Conservation (phyloP, 306 rosid genomes). For the Myrica gale region DNA sequence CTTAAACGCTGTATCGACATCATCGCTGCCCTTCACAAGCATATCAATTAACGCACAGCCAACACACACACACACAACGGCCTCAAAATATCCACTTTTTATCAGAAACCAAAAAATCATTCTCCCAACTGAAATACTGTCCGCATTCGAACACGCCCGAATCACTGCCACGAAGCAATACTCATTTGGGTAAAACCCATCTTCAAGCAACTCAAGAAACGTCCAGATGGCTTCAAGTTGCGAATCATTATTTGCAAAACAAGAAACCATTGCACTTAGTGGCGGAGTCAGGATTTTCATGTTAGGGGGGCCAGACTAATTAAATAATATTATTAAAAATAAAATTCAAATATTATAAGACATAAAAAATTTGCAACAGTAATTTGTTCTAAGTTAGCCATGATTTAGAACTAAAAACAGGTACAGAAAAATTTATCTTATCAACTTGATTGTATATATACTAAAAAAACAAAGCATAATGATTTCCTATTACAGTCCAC, state of each 20-base stretch:
- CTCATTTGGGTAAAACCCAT: conserved; percentile 46
- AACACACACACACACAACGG: conserved; percentile 55
- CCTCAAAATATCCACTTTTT: conserved; percentile 49
- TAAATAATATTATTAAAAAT: too few species aligned
- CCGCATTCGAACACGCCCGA: conserved; percentile 40
- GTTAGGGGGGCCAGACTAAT: too few species aligned
- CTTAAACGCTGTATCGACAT: conserved; percentile 38
- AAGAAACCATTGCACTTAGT: conserved; percentile 52
- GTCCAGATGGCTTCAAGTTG: conserved; percentile 32
- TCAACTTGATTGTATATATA: too few species aligned
- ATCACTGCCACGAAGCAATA: conserved; percentile 52
- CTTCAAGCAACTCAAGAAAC: conserved; percentile 43
- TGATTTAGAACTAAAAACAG: too few species aligned
- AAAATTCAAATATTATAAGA: too few species aligned
- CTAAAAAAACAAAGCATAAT: too few species aligned
- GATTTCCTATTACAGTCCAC: too few species aligned
- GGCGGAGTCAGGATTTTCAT: too few species aligned
- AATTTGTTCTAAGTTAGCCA: too few species aligned
- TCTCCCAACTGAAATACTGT: conserved; percentile 21
- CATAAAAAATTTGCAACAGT: too few species aligned
- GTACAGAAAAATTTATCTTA: too few species aligned
- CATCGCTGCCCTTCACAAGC: conserved; percentile 43
- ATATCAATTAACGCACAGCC: conserved; percentile 65
- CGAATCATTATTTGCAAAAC: conserved; percentile 47
- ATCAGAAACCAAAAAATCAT: conserved; percentile 38